Conservation (phyloP, 1,284 basidiomycete genomes). For the Cystobasidium slooffiae region DNA sequence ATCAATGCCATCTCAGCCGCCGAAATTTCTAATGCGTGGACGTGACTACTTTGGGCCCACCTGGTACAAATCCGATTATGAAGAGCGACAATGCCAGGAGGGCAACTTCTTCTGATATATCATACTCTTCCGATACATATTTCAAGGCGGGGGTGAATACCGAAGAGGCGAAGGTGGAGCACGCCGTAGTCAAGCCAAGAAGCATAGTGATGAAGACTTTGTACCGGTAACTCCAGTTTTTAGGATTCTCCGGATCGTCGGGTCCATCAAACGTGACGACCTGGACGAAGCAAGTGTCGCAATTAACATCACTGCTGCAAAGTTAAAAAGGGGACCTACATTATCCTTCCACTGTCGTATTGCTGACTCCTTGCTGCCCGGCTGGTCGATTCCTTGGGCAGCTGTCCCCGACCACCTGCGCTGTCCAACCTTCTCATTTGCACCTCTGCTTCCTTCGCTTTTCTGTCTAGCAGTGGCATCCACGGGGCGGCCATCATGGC, state of each 20-base stretch:
- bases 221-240: slow-evolving; percentile 59
- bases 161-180: slow-evolving; percentile 67
- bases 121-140: slow-evolving; percentile 65
- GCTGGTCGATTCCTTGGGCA: not conserved
- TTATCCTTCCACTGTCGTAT: slow-evolving; percentile 26
- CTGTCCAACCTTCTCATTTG: not conserved
- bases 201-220: slow-evolving; percentile 47
- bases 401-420: not conserved
- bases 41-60: too few relatives aligned
- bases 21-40: too few relatives aligned
- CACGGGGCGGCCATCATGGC: too few relatives aligned
- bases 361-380: slow-evolving; percentile 14
- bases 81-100: slow-evolving; percentile 64
- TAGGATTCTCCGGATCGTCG: slow-evolving; percentile 65
- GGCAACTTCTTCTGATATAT: slow-evolving; percentile 64
- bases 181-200: slow-evolving; percentile 47
- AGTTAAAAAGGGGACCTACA: not conserved
- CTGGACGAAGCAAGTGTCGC: not conserved
- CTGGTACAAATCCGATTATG: slow-evolving; percentile 66
- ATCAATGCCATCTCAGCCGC: too few relatives aligned
- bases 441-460: too few relatives aligned
- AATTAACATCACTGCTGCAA: not conserved
- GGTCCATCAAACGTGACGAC: slow-evolving; percentile 41
- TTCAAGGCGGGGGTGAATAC: slow-evolving; percentile 70
- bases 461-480: too few relatives aligned